Base-by-base conservation (phyloP, 2,329 filamentous ascomycete species). In the Verruconis gallopava region DNA sequence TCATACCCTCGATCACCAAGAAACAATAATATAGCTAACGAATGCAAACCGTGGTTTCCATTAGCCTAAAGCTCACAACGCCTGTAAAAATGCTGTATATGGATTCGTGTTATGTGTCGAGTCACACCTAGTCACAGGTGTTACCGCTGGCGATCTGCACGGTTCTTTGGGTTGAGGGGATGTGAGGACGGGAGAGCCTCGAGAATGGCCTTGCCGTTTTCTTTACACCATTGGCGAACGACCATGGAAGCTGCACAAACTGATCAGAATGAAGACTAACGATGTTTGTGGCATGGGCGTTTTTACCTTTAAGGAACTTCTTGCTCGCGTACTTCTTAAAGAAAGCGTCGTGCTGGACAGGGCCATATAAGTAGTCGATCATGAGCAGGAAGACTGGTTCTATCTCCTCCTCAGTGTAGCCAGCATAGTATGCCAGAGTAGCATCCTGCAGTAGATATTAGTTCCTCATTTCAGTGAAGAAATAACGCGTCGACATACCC, bases 281-380 rank as follows among this genome's bases (percentile, higher is more conserved):
- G 56, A 51, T 37, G 12, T 33, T 15, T 14, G 5, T 4, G 38
- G 32, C 22, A 5, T n/a, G 20, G 25, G 28, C 13, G 43, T 13
- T 28, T 73, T 66, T 77, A 94, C 89, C 88, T 70, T 98, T 98
- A 54, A 96, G 68, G 67, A 96, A 98, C 67, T 94, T 95, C 72
- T 96, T 98, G 75, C 85, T 93, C 44, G 91, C 91, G 61, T 98
- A 98, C 66, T 98, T 98, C 75, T 93, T 94, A 73, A 95, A 96
- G 72, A 98, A 95, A 28, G 91, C 93, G 60, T 96, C 89, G 57
- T 98, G 91, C 34, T 80, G 75, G 42, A 95, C 83, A 19, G 89
- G 91, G 11, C 84, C 79, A 45, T 83, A 82, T 30, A 98, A 79
- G 60, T 98, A 98, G 62, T 98, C 88, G 47, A 98, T 78, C 88